Evolutionary conservation across 495 filamentous ascomycete species (phyloP), one percentile per base, ranked within the genome.

Genomic region (Copromyces sp.): DNA sequence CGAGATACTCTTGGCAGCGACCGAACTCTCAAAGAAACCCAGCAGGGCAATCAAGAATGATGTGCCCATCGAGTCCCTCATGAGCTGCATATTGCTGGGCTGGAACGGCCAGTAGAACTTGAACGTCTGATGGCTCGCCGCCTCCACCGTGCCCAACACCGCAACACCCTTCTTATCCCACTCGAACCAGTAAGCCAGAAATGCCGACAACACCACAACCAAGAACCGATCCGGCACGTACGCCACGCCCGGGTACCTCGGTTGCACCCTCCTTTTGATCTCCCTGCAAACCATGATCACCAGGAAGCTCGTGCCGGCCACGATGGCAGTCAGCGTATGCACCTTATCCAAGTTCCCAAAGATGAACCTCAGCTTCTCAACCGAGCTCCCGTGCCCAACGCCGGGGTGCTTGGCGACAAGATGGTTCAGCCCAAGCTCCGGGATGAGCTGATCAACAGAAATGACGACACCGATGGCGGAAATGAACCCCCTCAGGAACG

Each of bases 21-120:
- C 94, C 0, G 94, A 97, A 37, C 93, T 97, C 83, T 99, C 95
- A 76, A 99, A 99, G 85, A 99, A 99, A 24, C 95, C 95, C 8
- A 99, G 89, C 29, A 99, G 85, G 4, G 94, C 93, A 71, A 99
- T 98, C 39, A 98, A 84, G 76, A 99, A 97, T 0, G 95, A 91
- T 1, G 96, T 98, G 72, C 92, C 90, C 87, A 97, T 90, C 16
- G 94, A 91, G 71, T 94, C 91, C n/a, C 90, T 89, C 53, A 97
- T 89, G 77, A 97, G 89, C 16, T 89, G 86, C 84, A 98, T 90
- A 71, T 94, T 87, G 37, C 86, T 81, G 16, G 89, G 79, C 65
- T 90, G 87, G 79, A 97, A 94, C 0, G 95, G 96, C 87, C 94
- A 97, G 70, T 91, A 87, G 77, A 97, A 94, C 0, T 87, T 83